Evolutionary conservation across 495 filamentous ascomycete genomes (phyloP).

Genomic region (Neurospora hispaniola): DNA sequence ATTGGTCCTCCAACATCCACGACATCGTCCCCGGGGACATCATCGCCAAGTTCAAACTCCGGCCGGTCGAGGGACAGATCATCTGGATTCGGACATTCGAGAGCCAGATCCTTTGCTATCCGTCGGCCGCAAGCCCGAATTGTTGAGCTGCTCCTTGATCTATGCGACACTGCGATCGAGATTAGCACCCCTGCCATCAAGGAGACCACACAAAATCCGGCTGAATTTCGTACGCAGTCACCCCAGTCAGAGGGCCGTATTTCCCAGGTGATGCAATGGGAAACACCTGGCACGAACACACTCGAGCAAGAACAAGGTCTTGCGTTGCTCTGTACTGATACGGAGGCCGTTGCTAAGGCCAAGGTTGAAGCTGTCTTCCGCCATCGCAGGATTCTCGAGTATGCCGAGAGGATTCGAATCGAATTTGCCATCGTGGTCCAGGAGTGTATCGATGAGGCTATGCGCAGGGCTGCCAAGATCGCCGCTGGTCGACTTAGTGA

Average conservation of each 20-base stretch:
- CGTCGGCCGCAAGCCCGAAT: conserved; percentile 82
- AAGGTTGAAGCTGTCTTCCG: conserved; percentile 91
- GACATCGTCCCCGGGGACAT: conserved; percentile 48
- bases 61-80: conserved; percentile 74
- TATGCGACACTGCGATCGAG: conserved; percentile 92
- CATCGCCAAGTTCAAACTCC: conserved; percentile 49
- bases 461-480: conserved; percentile 82
- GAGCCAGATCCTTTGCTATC: conserved; percentile 74
- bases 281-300: conserved; percentile 80
- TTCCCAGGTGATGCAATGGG: conserved; percentile 89
- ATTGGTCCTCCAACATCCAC: conserved; percentile 69
- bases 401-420: conserved; percentile 86
- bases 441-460: conserved; percentile 86
- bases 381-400: conserved; percentile 87
- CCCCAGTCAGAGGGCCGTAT: conserved; percentile 91
- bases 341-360: conserved; percentile 64
- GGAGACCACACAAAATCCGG: conserved; percentile 54
- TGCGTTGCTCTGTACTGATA: conserved; percentile 77
- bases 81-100: conserved; percentile 56
- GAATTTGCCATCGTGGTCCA: conserved; percentile 87
- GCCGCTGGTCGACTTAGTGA: conserved; percentile 77
- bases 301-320: conserved; percentile 92
- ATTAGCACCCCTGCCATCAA: conserved; percentile 90
- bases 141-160: conserved; percentile 85
- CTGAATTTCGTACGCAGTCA: conserved; percentile 79